Evolutionary conservation across 2,329 filamentous ascomycete species (phyloP).

Genomic region (Penicillium fuscoglaucum): DNA sequence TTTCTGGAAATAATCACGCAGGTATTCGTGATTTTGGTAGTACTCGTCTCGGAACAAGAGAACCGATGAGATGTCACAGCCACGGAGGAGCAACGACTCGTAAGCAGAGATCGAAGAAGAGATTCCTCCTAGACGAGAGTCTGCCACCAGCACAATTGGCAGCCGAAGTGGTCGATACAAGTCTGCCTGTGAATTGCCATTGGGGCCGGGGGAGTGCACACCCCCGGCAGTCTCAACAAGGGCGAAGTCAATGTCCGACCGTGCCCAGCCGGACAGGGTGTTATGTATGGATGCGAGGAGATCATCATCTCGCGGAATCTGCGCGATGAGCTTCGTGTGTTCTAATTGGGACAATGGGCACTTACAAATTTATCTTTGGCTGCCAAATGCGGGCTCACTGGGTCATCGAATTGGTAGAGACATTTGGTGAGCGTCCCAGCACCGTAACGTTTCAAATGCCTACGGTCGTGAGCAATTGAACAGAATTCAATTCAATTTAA

Average conservation of each 20-base stretch:
- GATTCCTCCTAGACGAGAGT: conserved; percentile 75
- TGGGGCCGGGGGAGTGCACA: conserved; percentile 75
- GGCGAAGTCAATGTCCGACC: conserved; percentile 54
- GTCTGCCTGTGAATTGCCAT: conserved; percentile 74
- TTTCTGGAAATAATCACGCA: conserved; percentile 65
- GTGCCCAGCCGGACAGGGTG: conserved; percentile 41
- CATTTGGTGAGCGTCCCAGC: conserved; percentile 58
- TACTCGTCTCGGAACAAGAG: conserved; percentile 66
- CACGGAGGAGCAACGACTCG: conserved; percentile 74
- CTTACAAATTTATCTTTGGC: conserved; percentile 50
- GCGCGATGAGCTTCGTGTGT: conserved; percentile 9
- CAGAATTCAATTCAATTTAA: neutral
- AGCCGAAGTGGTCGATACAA: conserved; percentile 72
- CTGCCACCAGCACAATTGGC: conserved; percentile 72
- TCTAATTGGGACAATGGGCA: neutral
- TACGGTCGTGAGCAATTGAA: conserved; percentile 31
- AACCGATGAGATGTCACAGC: conserved; percentile 72
- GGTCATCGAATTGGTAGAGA: conserved; percentile 70
- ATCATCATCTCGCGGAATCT: conserved; percentile 53
- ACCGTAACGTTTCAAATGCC: conserved; percentile 64
- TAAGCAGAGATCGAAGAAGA: conserved; percentile 77
- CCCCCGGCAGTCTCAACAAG: conserved; percentile 81
- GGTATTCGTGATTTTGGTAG: conserved; percentile 69
- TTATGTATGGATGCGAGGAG: conserved; percentile 53
- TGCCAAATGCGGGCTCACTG: conserved; percentile 77